Evolutionary conservation across 805 yeast genomes (phyloP).

Genomic region (Sugiyamaella chiloensis): DNA sequence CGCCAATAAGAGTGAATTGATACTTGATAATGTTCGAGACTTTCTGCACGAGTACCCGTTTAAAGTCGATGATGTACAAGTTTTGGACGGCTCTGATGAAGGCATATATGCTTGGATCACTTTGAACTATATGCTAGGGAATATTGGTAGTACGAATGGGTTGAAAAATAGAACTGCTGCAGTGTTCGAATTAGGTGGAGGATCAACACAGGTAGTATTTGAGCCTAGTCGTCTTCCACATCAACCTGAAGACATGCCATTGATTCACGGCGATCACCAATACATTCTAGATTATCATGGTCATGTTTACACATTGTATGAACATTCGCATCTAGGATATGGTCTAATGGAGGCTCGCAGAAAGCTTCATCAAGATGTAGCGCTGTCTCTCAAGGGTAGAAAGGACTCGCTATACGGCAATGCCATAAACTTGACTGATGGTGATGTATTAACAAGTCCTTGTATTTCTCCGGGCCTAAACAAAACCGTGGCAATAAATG

Average conservation of each 20-base stretch:
- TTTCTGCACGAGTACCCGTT: constrained; percentile 82
- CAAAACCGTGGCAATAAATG: constrained; percentile 9
- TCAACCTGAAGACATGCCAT: constrained; percentile 43
- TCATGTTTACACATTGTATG: constrained; percentile 74
- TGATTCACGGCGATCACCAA: constrained; percentile 85
- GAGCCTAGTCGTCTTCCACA: constrained; percentile 61
- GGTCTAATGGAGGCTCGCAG: constrained; percentile 94
- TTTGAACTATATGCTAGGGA: constrained; percentile 84
- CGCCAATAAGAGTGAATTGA: constrained; percentile 60
- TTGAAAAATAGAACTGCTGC: constrained; percentile 65
- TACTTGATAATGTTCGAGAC: constrained; percentile 65
- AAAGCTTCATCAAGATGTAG: constrained; percentile 63
- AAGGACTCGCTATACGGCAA: constrained; percentile 15
- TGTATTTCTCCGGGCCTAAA: constrained; percentile 79
- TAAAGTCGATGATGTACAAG: constrained; percentile 77
- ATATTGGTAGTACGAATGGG: constrained; percentile 66
- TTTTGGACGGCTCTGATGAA: constrained; percentile 94
- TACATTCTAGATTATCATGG: constrained; percentile 76
- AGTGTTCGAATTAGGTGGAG: constrained; percentile 96
- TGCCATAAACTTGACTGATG: constrained; percentile 29
- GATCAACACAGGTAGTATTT: constrained; percentile 97
- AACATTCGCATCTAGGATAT: constrained; percentile 90
- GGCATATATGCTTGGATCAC: constrained; percentile 99
- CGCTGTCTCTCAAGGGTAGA: background rate
- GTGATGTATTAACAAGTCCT: constrained; percentile 55